Evolutionary conservation across 768 basidiomycete species (phyloP), one percentile per base, ranked within the genome.

Genomic region (Boletus coccyginus): DNA sequence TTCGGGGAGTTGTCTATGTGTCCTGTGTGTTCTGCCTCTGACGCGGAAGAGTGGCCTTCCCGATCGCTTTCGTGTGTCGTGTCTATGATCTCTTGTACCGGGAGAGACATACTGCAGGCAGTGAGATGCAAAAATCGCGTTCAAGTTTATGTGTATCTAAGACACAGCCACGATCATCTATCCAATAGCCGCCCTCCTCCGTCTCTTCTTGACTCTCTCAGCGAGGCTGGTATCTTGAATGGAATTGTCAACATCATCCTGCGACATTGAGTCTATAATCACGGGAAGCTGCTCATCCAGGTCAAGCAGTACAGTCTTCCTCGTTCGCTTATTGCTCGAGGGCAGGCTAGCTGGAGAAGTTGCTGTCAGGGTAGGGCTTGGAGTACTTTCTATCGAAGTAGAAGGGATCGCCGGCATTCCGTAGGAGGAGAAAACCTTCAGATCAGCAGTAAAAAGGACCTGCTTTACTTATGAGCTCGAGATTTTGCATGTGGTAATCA

Each of bases 381-480:
- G 60, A 7, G 59, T 56, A 0, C 53, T 59, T 38, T 62, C 46
- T 29, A 17, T 47, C 14, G 53, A 50, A 48, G 52, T 35, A 35
- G 52, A 61, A 48, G 58, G 40, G 19, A 71, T 62, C 3, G 66
- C 62, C 9, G 72, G 58, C 47, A 80, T 64, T n/a, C 85, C 86
- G 57, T 86, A 82, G 12, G 78, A 68, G 1, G 87, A 78, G 58
- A 89, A 90, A 0, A 81, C 74, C 61, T 86, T 88, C 32, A 90
- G 70, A 61, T 90, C 89, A 9, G 89, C 81, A 2, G 89, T 88
- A 58, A 90, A 90, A 33, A 90, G 72, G 8, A 90, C 84, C 88
- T 90, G 56, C 8, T 31, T 35, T 46, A 21, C 13, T 7, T 17
- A 19, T 64, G 48, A 59, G 29, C 13, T 42, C 51, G 17, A 33